Percentiles rank a stretch among this genome's conserved stretches.
Conservation (phyloP, 169 alveolate species). For the Eimeria tenella region DNA sequence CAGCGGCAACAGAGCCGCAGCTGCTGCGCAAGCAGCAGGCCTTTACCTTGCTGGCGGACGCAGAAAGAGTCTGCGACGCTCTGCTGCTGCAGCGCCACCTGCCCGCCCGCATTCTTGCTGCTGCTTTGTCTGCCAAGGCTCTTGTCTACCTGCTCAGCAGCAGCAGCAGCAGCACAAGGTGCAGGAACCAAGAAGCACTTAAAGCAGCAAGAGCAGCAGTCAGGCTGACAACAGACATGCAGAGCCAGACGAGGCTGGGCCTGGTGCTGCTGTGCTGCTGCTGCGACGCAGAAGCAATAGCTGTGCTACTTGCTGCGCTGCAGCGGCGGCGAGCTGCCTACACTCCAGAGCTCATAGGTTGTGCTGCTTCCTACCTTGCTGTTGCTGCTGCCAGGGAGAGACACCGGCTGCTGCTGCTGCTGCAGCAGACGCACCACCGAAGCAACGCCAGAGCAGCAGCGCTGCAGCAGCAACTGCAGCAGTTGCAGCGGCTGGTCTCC, state of each 20-base stretch:
- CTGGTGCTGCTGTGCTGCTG: slow-evolving; percentile 58
- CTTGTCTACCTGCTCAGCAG: slow-evolving; percentile 45
- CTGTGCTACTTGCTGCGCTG: slow-evolving; percentile 59
- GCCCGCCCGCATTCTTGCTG: slow-evolving; percentile 24
- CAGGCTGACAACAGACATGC: slow-evolving; percentile 22
- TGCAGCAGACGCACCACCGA: neutral
- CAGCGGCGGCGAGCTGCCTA: slow-evolving; percentile 71
- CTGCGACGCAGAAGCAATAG: slow-evolving; percentile 23
- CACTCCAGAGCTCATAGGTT: slow-evolving; percentile 54
- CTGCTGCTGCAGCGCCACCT: slow-evolving; percentile 63
- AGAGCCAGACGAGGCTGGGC: slow-evolving; percentile 44
- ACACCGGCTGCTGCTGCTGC: slow-evolving; percentile 9
- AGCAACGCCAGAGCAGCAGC: neutral
- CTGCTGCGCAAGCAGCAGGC: slow-evolving; percentile 3
- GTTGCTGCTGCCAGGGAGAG: slow-evolving; percentile 30
- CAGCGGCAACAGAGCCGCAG: neutral
- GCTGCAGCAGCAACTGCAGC: neutral
- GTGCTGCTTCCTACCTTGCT: slow-evolving; percentile 53
- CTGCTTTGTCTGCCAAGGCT: slow-evolving; percentile 13
- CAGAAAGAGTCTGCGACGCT: slow-evolving; percentile 27
- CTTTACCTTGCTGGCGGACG: slow-evolving; percentile 31
- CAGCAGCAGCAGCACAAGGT: slow-evolving; percentile 19
- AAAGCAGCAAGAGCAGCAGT: slow-evolving; percentile 59
- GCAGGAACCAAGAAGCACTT: slow-evolving; percentile 40
- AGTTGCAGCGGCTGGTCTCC: slow-evolving; percentile 33